Conservation (phyloP, 192 early-diverging fungal genomes). For the Radiomyces spectabilis region DNA sequence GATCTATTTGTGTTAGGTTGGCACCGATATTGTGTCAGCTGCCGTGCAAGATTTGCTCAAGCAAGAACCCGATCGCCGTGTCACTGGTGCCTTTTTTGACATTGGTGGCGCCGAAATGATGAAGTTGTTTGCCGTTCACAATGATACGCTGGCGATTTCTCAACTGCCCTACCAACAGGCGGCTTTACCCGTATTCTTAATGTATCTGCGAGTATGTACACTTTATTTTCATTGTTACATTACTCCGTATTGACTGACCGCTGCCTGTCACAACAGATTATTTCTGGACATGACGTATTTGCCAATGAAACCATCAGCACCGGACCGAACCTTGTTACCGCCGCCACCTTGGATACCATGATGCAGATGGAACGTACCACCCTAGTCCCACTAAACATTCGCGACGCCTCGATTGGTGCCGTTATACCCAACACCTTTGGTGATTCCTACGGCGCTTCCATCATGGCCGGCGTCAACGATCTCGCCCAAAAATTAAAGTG, state of each 20-base stretch:
- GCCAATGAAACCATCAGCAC: slow-evolving; percentile 9
- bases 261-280: no score
- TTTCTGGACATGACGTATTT: slow-evolving; percentile 5
- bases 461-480: slow-evolving; percentile 1
- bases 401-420: background rate
- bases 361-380: background rate
- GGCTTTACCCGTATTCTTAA: slow-evolving; percentile 1
- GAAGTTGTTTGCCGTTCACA: background rate
- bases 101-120: slow-evolving; percentile 4
- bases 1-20: background rate
- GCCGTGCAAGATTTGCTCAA: background rate
- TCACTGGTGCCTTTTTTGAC: slow-evolving; percentile 1
- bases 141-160: background rate
- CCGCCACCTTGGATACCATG: background rate
- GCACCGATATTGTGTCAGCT: background rate
- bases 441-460: slow-evolving; percentile 5
- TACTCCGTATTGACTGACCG: no score
- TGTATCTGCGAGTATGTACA: slow-evolving; percentile 11
- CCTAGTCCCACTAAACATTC: background rate
- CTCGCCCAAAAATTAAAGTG: slow-evolving; percentile 7
- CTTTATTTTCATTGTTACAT: no score
- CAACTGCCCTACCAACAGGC: slow-evolving; percentile 9
- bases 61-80: background rate
- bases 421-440: slow-evolving; percentile 1
- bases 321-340: slow-evolving; percentile 10